phyloP scores from a whole-genome alignment of 768 basidiomycete species.

The Boletellus ananas region DNA sequence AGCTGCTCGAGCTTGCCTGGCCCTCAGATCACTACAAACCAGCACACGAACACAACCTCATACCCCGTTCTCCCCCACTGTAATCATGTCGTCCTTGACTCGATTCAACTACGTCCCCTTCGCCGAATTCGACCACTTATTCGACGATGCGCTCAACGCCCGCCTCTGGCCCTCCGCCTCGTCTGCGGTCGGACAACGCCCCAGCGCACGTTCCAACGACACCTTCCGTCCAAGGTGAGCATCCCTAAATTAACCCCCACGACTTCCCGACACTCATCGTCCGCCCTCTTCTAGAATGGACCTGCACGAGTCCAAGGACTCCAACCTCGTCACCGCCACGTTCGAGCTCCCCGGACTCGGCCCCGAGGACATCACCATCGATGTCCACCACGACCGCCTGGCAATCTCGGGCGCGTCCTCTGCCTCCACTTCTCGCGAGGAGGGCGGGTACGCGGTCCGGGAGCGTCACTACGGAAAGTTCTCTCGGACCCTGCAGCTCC shows the following conservation, averaged over 20 bases:
- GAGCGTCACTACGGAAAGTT: too few relatives aligned
- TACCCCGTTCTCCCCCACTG: too few relatives aligned
- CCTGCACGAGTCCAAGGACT: slow-evolving; percentile 40
- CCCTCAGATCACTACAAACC: too few relatives aligned
- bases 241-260: too few relatives aligned
- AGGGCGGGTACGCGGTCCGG: slow-evolving; percentile 37
- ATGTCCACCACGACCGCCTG: slow-evolving; percentile 44
- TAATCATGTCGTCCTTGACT: too few relatives aligned
- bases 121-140: slow-evolving; percentile 6
- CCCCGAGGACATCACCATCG: slow-evolving; percentile 45
- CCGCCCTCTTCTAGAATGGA: slow-evolving; percentile 35
- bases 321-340: slow-evolving; percentile 44
- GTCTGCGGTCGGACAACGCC: not conserved
- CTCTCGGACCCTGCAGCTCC: too few relatives aligned
- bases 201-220: not conserved
- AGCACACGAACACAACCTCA: too few relatives aligned
- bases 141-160: slow-evolving; percentile 8
- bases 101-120: too few relatives aligned
- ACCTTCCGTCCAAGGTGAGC: slow-evolving; percentile 23
- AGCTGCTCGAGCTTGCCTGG: too few relatives aligned
- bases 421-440: slow-evolving; percentile 29
- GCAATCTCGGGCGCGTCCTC: slow-evolving; percentile 45
- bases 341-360: slow-evolving; percentile 56
- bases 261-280: not conserved
- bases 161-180: not conserved